Evolutionary conservation across 2,329 filamentous ascomycete genomes (phyloP), one percentile per base, ranked within the genome.

Genomic region (Xylaria sp.): DNA sequence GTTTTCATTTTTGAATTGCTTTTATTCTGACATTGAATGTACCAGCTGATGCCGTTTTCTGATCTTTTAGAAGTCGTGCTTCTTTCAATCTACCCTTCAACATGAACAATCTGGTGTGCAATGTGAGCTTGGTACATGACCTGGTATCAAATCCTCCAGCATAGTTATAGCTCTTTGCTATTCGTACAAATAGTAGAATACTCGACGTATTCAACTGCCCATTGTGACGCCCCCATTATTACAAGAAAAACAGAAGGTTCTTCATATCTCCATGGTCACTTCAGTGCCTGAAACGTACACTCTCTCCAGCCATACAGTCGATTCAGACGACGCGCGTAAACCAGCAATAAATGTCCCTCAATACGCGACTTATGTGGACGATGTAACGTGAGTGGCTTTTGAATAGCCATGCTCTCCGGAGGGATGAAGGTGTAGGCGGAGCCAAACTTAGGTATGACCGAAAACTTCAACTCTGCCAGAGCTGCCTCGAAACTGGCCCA

Each of bases 401-500:
- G 69, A 7, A 72, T 72, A 0, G 39, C 64, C 72, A 79, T 74
- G 1, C 20, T 66, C 20, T 74, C 70, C 0, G 80, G 76, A 0
- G 80, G 80, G 0, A 60, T 50, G 63, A 83, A 83, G 0, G 79
- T 83, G 68, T 80, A 83, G 1, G 82, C 77, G 0, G 83, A 84
- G 2, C 68, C 65, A 13, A 60, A 67, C 12, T 60, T 62, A 2
- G 60, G 65, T 5, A 60, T 32, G 10, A 67, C 57, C 0, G 80
- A 80, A 67, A 85, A 85, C 1, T 77, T 78, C 39, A 84, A 36
- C 7, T 81, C 80, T 0, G 70, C 74, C 79, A 85, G 81, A 25
- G 81, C 83, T 0, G 75, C 71, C 60, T 79, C 77, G 32, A 85
- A 85, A 0, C 76, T 74, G 0, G 67, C 45, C 81, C 81, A 83